A percentile compares a stretch with the other conserved stretches of the same genome.
phyloP scores from a whole-genome alignment of 805 yeast species.

The Wickerhamomyces bovis region DNA sequence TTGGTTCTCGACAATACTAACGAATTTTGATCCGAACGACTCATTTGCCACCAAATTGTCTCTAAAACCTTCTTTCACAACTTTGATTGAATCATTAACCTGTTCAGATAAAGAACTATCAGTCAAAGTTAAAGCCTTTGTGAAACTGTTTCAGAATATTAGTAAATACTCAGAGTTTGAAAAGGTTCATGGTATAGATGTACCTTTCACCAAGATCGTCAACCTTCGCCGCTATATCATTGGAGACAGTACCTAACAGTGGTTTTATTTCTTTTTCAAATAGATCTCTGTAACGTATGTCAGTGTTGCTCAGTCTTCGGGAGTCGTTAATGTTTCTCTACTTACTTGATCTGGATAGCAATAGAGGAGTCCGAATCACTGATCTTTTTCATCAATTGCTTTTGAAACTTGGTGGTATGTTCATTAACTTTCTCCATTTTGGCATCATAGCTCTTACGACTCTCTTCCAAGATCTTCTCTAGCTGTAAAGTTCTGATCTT shows the following conservation, averaged over 20 bases:
- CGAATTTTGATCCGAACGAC: not conserved
- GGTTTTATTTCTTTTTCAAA: not conserved
- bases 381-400: conserved; percentile 2
- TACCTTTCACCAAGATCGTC: conserved; percentile 3
- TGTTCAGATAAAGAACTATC: conserved; percentile 14
- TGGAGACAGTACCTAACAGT: not conserved
- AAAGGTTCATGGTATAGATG: conserved; percentile 15
- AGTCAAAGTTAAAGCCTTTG: conserved; percentile 24
- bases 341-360: not conserved
- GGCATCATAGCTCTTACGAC: conserved; percentile 16
- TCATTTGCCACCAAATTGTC: not conserved
- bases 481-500: conserved; percentile 31
- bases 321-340: too few species aligned
- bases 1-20: not conserved
- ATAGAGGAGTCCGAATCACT: not conserved
- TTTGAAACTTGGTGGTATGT: conserved; percentile 1
- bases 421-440: conserved; percentile 3
- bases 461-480: conserved; percentile 16
- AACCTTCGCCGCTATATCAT: not conserved
- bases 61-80: not conserved
- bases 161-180: conserved; percentile 12
- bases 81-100: not conserved
- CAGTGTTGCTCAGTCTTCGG: not conserved
- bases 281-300: not conserved
- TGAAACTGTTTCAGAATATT: conserved; percentile 5